Evolutionary conservation across 345 rosid genomes (phyloP), one percentile per base, ranked within the genome.

Genomic region (Brassica nigra): DNA sequence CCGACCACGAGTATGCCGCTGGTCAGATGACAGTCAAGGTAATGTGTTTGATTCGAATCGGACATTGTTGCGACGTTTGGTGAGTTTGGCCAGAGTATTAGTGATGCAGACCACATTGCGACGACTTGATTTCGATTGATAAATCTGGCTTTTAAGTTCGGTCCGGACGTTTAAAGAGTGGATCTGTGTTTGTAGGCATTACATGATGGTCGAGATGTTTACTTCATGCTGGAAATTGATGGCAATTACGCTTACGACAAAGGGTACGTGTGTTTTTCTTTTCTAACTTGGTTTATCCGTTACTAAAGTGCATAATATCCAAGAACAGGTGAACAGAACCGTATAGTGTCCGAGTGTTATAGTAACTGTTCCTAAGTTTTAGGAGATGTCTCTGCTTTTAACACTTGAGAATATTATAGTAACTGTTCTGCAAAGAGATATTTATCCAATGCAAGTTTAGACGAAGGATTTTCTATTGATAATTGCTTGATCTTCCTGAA

Each of bases 1-100:
- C 74, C 3, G 99, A 93, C 72, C 89, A 90, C 66, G 93, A 87
- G 74, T 95, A 91, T 29, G 77, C 66, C 73, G 90, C 83, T 37
- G 97, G 98, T 29, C 80, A 88, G 82, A 86, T 95, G 97, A 91
- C 86, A 18, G 91, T 95, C 79, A 95, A 95, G 97, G 99, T 90
- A 81, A 70, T 55, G 67, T 64, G 61, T 29, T 15, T 10, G 68
- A 16, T 66, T 73, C 42, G 23, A 58, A 70, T 68, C 15, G 27
- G 68, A 20, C 6, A 1, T 33, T 30, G 33, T 30, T 30, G 33
- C 33, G 4, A 31, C 34, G 37, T 52, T 42, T 73, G 68, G 71
- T 66, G 65, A 23, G 18, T 36, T 78, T 78, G 39, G 27, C 7
- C 36, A 58, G 58, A 58, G 30, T 15, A 29, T 2, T 36, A 15